A percentile compares a stretch with the other conserved stretches of the same genome.
These are phyloP conservation scores for Psilocybe tampanensis DNA, from an alignment of 768 basidiomycete genomes.

Conservation along the genomic window DNA sequence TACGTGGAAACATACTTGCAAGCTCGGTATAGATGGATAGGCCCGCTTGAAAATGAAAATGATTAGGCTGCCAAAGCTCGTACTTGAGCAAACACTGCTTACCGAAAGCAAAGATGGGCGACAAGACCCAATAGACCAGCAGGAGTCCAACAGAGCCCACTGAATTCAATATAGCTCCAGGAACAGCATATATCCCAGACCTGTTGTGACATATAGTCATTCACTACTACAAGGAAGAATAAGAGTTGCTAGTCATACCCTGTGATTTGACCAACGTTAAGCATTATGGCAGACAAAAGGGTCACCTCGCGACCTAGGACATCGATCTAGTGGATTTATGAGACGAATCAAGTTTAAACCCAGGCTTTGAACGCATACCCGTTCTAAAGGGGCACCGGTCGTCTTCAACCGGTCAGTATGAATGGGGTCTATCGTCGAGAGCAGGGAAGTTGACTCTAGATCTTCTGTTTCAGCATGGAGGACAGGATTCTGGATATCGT, in stretches of 20 bases:
- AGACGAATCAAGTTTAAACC: not conserved
- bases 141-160: slow-evolving; percentile 38
- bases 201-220: slow-evolving; percentile 11
- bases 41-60: slow-evolving; percentile 25
- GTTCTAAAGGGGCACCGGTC: slow-evolving; percentile 28
- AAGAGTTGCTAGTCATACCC: slow-evolving; percentile 21
- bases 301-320: slow-evolving; percentile 35
- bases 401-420: not conserved
- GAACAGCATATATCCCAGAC: slow-evolving; percentile 39
- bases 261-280: slow-evolving; percentile 37
- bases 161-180: slow-evolving; percentile 35
- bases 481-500: not conserved
- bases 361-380: slow-evolving; percentile 11
- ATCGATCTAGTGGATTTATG: slow-evolving; percentile 20
- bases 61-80: not conserved
- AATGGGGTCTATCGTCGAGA: not conserved
- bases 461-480: not conserved
- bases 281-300: slow-evolving; percentile 36
- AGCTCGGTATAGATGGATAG: slow-evolving; percentile 44
- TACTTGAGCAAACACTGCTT: not conserved
- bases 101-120: slow-evolving; percentile 37
- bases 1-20: slow-evolving; percentile 48
- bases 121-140: slow-evolving; percentile 32
- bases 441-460: not conserved
- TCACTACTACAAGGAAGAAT: not conserved